These are phyloP conservation scores for Melianthus villosus DNA, from an alignment of 441 rosid genomes.

Conservation along the genomic window DNA sequence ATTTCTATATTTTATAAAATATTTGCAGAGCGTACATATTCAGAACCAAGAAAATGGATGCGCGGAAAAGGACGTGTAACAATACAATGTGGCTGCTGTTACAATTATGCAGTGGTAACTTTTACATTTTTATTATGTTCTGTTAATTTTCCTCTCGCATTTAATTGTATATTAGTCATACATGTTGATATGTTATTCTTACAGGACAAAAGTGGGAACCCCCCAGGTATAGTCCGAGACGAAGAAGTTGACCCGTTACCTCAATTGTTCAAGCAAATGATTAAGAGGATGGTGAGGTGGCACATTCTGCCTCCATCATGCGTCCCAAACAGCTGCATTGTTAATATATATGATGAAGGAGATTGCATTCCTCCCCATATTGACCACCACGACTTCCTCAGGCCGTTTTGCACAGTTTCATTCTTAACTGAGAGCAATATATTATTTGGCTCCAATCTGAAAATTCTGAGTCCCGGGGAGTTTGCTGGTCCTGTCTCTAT, in stretches of 20 bases:
- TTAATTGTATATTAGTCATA: neutral
- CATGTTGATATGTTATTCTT: neutral
- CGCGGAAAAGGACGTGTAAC: slow-evolving; percentile 31
- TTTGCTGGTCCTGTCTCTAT: slow-evolving; percentile 35
- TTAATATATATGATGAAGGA: slow-evolving; percentile 54
- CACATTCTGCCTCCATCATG: slow-evolving; percentile 42
- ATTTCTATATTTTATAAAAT: slow-evolving; percentile 1
- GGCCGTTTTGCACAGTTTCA: slow-evolving; percentile 53
- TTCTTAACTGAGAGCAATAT: slow-evolving; percentile 40
- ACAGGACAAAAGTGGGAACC: slow-evolving; percentile 46
- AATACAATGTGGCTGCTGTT: slow-evolving; percentile 33
- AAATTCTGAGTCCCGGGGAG: slow-evolving; percentile 34
- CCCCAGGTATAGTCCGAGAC: slow-evolving; percentile 36
- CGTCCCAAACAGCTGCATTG: slow-evolving; percentile 56
- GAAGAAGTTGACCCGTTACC: slow-evolving; percentile 54
- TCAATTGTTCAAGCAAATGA: slow-evolving; percentile 34
- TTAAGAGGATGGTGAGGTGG: slow-evolving; percentile 44
- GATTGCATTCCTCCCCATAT: slow-evolving; percentile 67
- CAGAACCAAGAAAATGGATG: slow-evolving; percentile 35
- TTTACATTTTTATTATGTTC: neutral
- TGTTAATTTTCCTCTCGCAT: neutral
- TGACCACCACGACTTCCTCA: slow-evolving; percentile 44
- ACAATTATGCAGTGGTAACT: slow-evolving; percentile 25
- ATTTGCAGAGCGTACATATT: slow-evolving; percentile 20
- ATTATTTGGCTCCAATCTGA: slow-evolving; percentile 39